A percentile compares a stretch with the other conserved stretches of the same genome.
phyloP scores from a whole-genome alignment of 1,284 basidiomycete genomes.

The Ustilago trichophora region DNA sequence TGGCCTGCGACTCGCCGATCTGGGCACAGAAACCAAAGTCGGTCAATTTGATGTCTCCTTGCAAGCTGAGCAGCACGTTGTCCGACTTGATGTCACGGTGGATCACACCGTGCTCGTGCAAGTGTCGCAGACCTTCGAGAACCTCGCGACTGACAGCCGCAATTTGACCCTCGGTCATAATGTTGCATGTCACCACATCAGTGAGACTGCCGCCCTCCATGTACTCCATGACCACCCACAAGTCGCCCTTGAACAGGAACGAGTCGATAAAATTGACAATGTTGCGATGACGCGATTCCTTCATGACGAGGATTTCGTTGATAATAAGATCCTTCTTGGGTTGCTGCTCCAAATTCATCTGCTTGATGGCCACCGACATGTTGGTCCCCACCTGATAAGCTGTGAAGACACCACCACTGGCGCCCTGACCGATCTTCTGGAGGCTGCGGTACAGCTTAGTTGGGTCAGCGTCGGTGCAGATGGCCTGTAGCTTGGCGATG shows the following conservation, averaged over 20 bases:
- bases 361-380: conserved; percentile 95
- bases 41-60: conserved; percentile 96
- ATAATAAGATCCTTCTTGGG: conserved; percentile 99
- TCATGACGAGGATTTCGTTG: conserved; percentile 99
- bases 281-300: conserved; percentile 91
- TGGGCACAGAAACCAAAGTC: conserved; percentile 99
- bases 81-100: conserved; percentile 98
- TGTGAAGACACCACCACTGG: conserved; percentile 97
- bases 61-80: conserved; percentile 89
- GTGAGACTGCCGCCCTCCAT: conserved; percentile 93
- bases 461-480: conserved; percentile 97
- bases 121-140: conserved; percentile 86
- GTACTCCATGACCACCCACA: conserved; percentile 99
- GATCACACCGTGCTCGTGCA: conserved; percentile 93
- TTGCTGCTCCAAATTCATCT: conserved; percentile 99
- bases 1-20: conserved; percentile 88
- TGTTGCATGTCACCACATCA: conserved; percentile 93
- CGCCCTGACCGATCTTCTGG: conserved; percentile 97
- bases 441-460: conserved; percentile 90
- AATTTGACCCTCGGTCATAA: conserved; percentile 93
- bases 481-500: conserved; percentile 86
- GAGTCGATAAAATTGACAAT: conserved; percentile 99
- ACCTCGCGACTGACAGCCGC: conserved; percentile 91
- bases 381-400: conserved; percentile 96
- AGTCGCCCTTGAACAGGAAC: conserved; percentile 94